Percentiles rank a stretch among this genome's conserved stretches.
Conservation (phyloP, 2,329 filamentous ascomycete genomes). For the Myriosclerotinia duriaeana region DNA sequence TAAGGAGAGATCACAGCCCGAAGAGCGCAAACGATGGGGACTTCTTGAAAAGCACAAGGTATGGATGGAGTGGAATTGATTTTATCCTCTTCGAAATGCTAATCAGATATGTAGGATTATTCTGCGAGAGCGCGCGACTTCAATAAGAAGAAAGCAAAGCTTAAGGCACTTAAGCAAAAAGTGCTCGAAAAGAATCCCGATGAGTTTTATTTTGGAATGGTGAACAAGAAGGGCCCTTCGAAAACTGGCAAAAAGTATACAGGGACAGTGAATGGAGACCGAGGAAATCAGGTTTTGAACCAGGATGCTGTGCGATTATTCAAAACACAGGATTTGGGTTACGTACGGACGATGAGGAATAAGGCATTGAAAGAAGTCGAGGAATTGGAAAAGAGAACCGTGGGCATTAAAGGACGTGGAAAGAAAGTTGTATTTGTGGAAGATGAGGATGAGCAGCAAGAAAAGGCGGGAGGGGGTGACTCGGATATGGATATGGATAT, state of each 20-base stretch:
- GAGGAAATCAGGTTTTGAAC: slow-evolving; percentile 56
- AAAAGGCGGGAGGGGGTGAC: slow-evolving; percentile 29
- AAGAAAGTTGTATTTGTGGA: slow-evolving; percentile 43
- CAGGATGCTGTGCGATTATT: slow-evolving; percentile 60
- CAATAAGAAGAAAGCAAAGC: slow-evolving; percentile 62
- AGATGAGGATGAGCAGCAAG: slow-evolving; percentile 34
- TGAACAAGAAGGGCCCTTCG: slow-evolving; percentile 58
- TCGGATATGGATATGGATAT: slow-evolving; percentile 38
- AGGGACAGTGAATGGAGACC: slow-evolving; percentile 57
- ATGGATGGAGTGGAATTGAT: slow-evolving; percentile 24
- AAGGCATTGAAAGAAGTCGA: slow-evolving; percentile 58
- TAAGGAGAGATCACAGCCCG: slow-evolving; percentile 83
- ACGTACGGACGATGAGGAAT: slow-evolving; percentile 62
- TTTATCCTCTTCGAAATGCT: slow-evolving; percentile 7
- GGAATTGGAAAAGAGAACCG: slow-evolving; percentile 53
- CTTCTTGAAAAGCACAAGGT: slow-evolving; percentile 95
- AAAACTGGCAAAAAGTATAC: slow-evolving; percentile 52
- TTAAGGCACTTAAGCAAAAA: slow-evolving; percentile 60
- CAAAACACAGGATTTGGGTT: slow-evolving; percentile 68
- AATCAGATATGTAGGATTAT: slow-evolving; percentile 54
- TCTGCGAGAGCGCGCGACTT: slow-evolving; percentile 64
- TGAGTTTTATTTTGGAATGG: slow-evolving; percentile 73
- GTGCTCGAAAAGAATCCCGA: slow-evolving; percentile 67
- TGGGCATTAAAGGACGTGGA: slow-evolving; percentile 42
- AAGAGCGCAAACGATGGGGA: slow-evolving; percentile 81